phyloP scores from a whole-genome alignment of 2,329 filamentous ascomycete species.

The Arthrocladium fulminans region DNA sequence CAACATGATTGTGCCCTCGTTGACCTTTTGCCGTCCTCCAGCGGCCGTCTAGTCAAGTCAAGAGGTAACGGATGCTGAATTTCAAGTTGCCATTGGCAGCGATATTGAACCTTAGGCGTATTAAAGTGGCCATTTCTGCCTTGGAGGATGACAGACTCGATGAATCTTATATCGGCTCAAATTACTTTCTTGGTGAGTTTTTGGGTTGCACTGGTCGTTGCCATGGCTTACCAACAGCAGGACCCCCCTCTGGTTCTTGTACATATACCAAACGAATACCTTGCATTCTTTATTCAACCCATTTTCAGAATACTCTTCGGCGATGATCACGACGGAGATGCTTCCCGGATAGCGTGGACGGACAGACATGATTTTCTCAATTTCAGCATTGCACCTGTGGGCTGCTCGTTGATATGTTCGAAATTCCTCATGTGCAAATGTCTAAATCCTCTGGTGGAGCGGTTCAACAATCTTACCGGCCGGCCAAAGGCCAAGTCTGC shows the following conservation, averaged over 20 bases:
- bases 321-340: conserved; percentile 35
- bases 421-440: conserved; percentile 62
- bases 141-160: conserved; percentile 20
- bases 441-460: conserved; percentile 62
- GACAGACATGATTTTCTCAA: conserved; percentile 75
- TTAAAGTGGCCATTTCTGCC: no score
- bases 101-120: no score
- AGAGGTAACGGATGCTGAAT: no score
- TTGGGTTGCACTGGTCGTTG: background rate
- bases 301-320: conserved; percentile 80
- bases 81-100: background rate
- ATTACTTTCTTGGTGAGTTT: conserved; percentile 22
- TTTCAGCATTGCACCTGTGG: conserved; percentile 81
- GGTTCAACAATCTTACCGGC: conserved; percentile 44
- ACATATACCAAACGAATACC: conserved; percentile 73
- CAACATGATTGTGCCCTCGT: background rate
- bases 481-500: conserved; percentile 24
- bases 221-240: conserved; percentile 41
- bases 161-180: conserved; percentile 23
- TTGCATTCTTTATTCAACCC: conserved; percentile 71
- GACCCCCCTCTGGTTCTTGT: conserved; percentile 80
- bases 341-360: conserved; percentile 31
- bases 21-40: conserved; percentile 4
- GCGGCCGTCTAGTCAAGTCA: background rate
- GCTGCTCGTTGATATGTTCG: conserved; percentile 87